A percentile compares a stretch with the other conserved stretches of the same genome.
Evolutionary conservation across 1,139 yeast genomes (phyloP).

Genomic region (Scheffersomyces quercinus): DNA sequence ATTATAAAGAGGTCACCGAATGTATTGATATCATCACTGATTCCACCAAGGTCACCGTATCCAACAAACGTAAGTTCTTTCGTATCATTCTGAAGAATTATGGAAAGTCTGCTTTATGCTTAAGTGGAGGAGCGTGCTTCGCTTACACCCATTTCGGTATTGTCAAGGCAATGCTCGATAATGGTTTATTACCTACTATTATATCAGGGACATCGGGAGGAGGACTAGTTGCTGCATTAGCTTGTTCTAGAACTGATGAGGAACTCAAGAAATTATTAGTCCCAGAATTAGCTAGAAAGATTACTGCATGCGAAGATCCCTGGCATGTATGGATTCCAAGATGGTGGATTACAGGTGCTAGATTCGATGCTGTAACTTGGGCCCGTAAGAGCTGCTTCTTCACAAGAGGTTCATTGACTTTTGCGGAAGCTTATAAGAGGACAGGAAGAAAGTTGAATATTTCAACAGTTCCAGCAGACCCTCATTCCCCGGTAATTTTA

Average conservation of each 20-base stretch:
- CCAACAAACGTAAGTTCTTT: slow-evolving; percentile 55
- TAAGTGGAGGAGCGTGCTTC: slow-evolving; percentile 81
- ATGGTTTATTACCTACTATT: slow-evolving; percentile 64
- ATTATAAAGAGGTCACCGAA: slow-evolving; percentile 52
- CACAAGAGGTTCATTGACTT: slow-evolving; percentile 72
- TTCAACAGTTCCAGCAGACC: slow-evolving; percentile 80
- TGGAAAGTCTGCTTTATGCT: slow-evolving; percentile 72
- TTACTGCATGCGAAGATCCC: slow-evolving; percentile 73
- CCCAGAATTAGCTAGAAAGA: slow-evolving; percentile 64
- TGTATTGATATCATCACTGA: slow-evolving; percentile 48
- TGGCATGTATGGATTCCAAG: slow-evolving; percentile 62
- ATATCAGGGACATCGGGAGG: slow-evolving; percentile 85
- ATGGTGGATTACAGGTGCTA: slow-evolving; percentile 75
- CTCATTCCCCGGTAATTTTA: slow-evolving; percentile 77
- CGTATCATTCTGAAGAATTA: slow-evolving; percentile 60
- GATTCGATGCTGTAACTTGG: slow-evolving; percentile 76
- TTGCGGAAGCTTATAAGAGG: slow-evolving; percentile 64
- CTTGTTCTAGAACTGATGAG: slow-evolving; percentile 68
- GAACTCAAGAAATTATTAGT: slow-evolving; percentile 58
- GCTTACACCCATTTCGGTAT: slow-evolving; percentile 80
- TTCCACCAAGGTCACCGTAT: slow-evolving; percentile 35
- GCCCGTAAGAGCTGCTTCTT: slow-evolving; percentile 69
- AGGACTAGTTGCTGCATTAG: slow-evolving; percentile 74
- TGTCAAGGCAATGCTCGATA: slow-evolving; percentile 67
- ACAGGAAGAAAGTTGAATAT: slow-evolving; percentile 74